Percentiles rank a stretch among this genome's conserved stretches.
Evolutionary conservation across 139 green algal species (phyloP).

Genomic region (Volvox africanus): DNA sequence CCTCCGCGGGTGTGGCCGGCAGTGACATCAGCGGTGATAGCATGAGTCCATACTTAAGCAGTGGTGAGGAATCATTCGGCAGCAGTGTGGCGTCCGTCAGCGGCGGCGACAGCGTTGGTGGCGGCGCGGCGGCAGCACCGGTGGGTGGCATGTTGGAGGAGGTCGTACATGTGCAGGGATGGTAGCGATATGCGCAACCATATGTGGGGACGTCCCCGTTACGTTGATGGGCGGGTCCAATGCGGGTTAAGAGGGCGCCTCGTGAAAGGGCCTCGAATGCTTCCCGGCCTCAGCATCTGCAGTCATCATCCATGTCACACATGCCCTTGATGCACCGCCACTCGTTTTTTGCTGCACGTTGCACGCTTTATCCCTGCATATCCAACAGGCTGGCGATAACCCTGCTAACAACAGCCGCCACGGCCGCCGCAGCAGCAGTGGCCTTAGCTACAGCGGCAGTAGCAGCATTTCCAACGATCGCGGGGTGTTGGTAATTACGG

Average conservation of each 20-base stretch:
- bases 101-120: background rate
- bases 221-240: too few species aligned
- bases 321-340: too few species aligned
- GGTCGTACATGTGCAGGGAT: too few species aligned
- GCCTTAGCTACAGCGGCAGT: too few species aligned
- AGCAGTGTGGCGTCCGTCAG: background rate
- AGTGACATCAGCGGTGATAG: background rate
- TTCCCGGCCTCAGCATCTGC: background rate
- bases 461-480: background rate
- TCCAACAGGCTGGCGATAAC: too few species aligned
- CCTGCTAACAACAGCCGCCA: background rate
- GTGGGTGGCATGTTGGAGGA: too few species aligned
- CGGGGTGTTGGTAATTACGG: slow-evolving; percentile 22
- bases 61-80: background rate
- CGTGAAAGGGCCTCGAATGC: too few species aligned
- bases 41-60: too few species aligned
- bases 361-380: background rate
- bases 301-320: background rate
- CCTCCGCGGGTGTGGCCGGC: background rate
- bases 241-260: too few species aligned
- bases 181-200: too few species aligned
- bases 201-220: too few species aligned
- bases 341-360: too few species aligned
- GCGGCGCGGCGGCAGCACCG: background rate
- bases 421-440: background rate